Evolutionary conservation across 768 basidiomycete genomes (phyloP).

Genomic region (Gautieria morchelliformis): DNA sequence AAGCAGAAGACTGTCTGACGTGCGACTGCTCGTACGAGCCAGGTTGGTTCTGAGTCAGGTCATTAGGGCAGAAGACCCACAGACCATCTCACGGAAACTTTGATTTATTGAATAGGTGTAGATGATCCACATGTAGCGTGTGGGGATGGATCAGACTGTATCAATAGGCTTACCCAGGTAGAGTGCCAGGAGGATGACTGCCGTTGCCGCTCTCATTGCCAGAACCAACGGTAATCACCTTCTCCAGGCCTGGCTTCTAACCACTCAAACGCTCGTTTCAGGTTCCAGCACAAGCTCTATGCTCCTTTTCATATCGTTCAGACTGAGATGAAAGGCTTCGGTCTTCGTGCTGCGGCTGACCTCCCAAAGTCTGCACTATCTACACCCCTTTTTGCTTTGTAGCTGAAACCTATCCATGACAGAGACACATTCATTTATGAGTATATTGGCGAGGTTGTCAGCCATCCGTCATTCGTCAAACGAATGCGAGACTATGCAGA

Average conservation of each 20-base stretch:
- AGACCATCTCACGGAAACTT: constrained; percentile 14
- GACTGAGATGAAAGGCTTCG: constrained; percentile 95
- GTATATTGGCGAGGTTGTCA: constrained; percentile 95
- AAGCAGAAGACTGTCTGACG: constrained; percentile 85
- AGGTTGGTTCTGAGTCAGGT: constrained; percentile 44
- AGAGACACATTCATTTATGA: constrained; percentile 95
- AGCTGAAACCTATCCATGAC: constrained; percentile 4
- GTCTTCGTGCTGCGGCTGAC: constrained; percentile 68
- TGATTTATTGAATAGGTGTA: constrained; percentile 33
- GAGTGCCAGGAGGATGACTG: constrained; percentile 92
- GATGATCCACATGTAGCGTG: constrained; percentile 65
- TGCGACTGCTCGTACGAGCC: constrained; percentile 86
- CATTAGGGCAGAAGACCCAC: not conserved
- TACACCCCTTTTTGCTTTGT: not conserved
- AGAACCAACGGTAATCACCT: constrained; percentile 74
- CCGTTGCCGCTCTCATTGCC: constrained; percentile 69
- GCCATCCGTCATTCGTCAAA: constrained; percentile 76
- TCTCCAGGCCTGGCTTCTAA: not conserved
- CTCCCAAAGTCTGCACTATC: constrained; percentile 49
- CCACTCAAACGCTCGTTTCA: constrained; percentile 22
- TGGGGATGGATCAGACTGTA: constrained; percentile 84
- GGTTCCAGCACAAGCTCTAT: constrained; percentile 83
- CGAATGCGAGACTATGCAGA: constrained; percentile 90
- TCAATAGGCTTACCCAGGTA: constrained; percentile 94
- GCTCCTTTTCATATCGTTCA: constrained; percentile 81